phyloP scores from a whole-genome alignment of 345 rosid genomes.

The Turritis glabra region DNA sequence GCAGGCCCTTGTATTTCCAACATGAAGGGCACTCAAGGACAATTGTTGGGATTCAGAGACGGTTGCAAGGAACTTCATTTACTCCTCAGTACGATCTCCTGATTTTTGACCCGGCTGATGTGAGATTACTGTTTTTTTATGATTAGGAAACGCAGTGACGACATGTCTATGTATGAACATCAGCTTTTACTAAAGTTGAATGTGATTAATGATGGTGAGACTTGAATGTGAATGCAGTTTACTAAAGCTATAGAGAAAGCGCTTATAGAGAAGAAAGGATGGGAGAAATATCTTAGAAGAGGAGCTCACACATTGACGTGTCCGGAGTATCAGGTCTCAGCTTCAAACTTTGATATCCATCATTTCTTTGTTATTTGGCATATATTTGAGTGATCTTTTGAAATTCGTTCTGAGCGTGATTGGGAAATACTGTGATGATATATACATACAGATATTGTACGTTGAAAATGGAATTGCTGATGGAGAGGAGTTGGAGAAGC shows the following conservation, averaged over 20 bases:
- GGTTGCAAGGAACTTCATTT: slow-evolving; percentile 42
- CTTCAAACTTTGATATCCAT: slow-evolving; percentile 2
- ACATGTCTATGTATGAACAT: slow-evolving; percentile 9
- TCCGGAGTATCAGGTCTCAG: slow-evolving; percentile 72
- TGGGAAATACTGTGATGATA: not conserved
- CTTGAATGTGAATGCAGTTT: slow-evolving; percentile 43
- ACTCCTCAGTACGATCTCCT: slow-evolving; percentile 55
- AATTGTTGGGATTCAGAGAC: slow-evolving; percentile 69
- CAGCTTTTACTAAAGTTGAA: not conserved
- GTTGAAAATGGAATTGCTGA: slow-evolving; percentile 69
- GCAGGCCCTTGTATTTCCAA: slow-evolving; percentile 84
- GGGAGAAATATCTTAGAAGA: slow-evolving; percentile 73
- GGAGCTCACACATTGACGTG: slow-evolving; percentile 69
- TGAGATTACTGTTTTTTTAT: slow-evolving; percentile 35
- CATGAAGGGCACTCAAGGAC: slow-evolving; percentile 88
- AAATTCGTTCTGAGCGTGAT: not conserved
- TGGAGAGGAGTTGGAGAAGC: slow-evolving; percentile 72
- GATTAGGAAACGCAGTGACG: not conserved
- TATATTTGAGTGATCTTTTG: not conserved
- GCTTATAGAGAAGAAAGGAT: slow-evolving; percentile 53
- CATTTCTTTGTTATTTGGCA: not conserved
- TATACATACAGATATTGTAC: slow-evolving; percentile 59
- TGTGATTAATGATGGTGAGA: slow-evolving; percentile 13
- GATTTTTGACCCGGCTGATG: slow-evolving; percentile 76
- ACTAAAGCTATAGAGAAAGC: slow-evolving; percentile 62